A percentile compares a stretch with the other conserved stretches of the same genome.
phyloP scores from a whole-genome alignment of 2,329 filamentous ascomycete species.

The Trichoderma afroharzianum region DNA sequence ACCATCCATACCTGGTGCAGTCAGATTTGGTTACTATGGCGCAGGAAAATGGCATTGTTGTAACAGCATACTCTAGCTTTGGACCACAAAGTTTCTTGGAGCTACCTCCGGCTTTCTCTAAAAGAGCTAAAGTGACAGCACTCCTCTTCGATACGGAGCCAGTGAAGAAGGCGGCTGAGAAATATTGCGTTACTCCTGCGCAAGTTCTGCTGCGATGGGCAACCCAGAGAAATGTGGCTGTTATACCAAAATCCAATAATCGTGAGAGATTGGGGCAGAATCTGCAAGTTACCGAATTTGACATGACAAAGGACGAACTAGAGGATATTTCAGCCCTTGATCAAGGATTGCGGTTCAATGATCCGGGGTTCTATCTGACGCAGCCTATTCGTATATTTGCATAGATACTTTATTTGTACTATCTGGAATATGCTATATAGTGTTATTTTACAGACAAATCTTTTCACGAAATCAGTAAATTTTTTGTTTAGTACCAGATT shows the following conservation, averaged over 20 bases:
- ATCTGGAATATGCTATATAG: background rate
- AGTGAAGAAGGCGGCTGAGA: constrained; percentile 42
- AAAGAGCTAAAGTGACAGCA: constrained; percentile 24
- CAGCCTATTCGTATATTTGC: background rate
- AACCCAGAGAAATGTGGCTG: constrained; percentile 59
- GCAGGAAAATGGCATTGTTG: constrained; percentile 52
- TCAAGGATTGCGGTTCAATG: constrained; percentile 57
- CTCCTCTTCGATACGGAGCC: constrained; percentile 27
- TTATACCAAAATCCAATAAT: constrained; percentile 62
- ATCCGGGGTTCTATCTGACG: constrained; percentile 25
- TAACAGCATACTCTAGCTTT: constrained; percentile 66
- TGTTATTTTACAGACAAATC: background rate
- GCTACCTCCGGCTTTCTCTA: constrained; percentile 21
- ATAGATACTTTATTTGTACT: background rate
- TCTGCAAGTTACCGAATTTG: constrained; percentile 36
- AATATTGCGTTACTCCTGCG: constrained; percentile 56
- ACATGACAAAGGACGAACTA: constrained; percentile 52
- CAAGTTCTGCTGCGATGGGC: constrained; percentile 67
- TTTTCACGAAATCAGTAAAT: background rate
- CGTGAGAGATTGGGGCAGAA: constrained; percentile 29
- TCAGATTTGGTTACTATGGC: constrained; percentile 52
- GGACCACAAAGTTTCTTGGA: constrained; percentile 49
- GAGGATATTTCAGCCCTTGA: constrained; percentile 53
- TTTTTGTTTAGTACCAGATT: background rate
- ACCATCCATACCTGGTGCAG: constrained; percentile 66